These are phyloP conservation scores for Sabuloglossum arenarium DNA, from an alignment of 495 filamentous ascomycete genomes.

Conservation along the genomic window DNA sequence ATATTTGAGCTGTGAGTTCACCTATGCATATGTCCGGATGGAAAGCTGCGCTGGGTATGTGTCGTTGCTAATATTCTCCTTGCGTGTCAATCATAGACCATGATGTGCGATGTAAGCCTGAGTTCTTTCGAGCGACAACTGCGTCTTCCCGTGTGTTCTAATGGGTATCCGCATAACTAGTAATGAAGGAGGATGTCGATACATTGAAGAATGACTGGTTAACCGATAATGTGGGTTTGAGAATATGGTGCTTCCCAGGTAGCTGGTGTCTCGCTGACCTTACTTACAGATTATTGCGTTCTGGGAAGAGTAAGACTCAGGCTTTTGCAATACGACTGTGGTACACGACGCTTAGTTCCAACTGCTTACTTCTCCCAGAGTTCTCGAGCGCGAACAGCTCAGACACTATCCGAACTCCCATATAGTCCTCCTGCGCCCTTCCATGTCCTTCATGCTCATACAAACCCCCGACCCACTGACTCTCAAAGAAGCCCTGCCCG, in stretches of 20 bases:
- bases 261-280: not conserved
- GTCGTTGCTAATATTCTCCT: conserved; percentile 2
- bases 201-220: conserved; percentile 86
- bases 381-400: conserved; percentile 76
- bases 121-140: not conserved
- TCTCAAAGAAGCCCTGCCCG: conserved; percentile 52
- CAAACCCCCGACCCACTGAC: conserved; percentile 55
- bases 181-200: conserved; percentile 70
- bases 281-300: conserved; percentile 63
- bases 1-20: conserved; percentile 45
- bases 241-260: conserved; percentile 6
- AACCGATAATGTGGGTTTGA: conserved; percentile 75
- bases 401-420: conserved; percentile 50
- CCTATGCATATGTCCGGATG: not conserved
- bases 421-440: conserved; percentile 80
- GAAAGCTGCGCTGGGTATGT: not conserved
- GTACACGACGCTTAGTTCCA: conserved; percentile 2
- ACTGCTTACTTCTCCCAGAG: conserved; percentile 26
- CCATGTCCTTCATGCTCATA: conserved; percentile 85
- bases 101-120: conserved; percentile 48
- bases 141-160: conserved; percentile 4
- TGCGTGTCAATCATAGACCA: conserved; percentile 26
- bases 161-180: conserved; percentile 24
- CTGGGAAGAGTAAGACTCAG: conserved; percentile 75
- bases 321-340: not conserved